phyloP scores from a whole-genome alignment of 2,329 filamentous ascomycete species.

The Podosphaera fusca region DNA sequence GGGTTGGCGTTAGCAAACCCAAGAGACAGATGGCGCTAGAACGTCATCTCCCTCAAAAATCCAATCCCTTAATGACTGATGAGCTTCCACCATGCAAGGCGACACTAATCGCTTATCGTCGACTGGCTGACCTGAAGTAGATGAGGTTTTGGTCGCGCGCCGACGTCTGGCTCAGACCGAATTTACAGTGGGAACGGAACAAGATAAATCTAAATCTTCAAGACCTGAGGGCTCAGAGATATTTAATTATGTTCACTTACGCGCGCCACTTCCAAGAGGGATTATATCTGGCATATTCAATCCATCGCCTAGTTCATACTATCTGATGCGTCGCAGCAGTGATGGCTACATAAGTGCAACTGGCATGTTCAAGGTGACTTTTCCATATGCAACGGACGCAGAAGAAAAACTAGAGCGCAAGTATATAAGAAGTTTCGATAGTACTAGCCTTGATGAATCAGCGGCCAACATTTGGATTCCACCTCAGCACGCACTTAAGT shows the following conservation, averaged over 20 bases:
- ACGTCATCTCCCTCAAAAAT: conserved; percentile 29
- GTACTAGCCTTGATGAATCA: conserved; percentile 74
- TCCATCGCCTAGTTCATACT: conserved; percentile 69
- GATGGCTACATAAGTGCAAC: conserved; percentile 71
- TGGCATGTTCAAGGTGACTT: conserved; percentile 82
- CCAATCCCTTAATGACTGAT: conserved; percentile 43
- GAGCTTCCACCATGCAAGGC: conserved; percentile 39
- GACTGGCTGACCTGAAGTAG: conserved; percentile 9
- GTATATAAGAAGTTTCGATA: conserved; percentile 62
- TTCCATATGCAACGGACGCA: conserved; percentile 48
- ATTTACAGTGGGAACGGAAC: conserved; percentile 58
- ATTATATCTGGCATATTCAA: conserved; percentile 86
- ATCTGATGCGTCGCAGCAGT: conserved; percentile 76
- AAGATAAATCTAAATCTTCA: conserved; percentile 43
- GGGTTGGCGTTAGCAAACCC: no score
- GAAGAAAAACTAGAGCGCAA: conserved; percentile 58
- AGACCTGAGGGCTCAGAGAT: conserved; percentile 53
- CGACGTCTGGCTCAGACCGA: conserved; percentile 85
- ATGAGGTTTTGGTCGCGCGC: conserved; percentile 33
- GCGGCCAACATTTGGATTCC: conserved; percentile 95
- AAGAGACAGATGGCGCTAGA: conserved; percentile 5
- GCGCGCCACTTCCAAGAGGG: conserved; percentile 77
- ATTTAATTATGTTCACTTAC: conserved; percentile 90
- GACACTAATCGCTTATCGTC: conserved; percentile 6
- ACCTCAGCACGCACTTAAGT: conserved; percentile 52